Evolutionary conservation across 148 eudicot genomes (phyloP).

Genomic region (Silene latifolia): DNA sequence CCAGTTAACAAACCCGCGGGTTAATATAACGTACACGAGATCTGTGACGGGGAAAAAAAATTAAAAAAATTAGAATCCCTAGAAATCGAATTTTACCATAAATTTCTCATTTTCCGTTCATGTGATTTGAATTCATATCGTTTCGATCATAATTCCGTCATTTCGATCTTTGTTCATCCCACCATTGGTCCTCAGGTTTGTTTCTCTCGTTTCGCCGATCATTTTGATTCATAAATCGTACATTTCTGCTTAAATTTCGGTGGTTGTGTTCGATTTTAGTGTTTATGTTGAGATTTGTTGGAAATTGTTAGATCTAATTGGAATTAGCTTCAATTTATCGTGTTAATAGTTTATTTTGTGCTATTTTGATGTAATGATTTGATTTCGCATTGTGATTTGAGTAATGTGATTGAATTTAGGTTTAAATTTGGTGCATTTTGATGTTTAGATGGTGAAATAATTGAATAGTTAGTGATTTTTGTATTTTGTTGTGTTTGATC

Average conservation of each 20-base stretch:
- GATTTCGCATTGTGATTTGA: background rate
- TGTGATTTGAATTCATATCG: background rate
- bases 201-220: background rate
- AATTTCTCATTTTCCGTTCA: background rate
- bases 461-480: slow-evolving; percentile 8
- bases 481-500: slow-evolving; percentile 11
- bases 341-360: slow-evolving; percentile 17
- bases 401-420: background rate
- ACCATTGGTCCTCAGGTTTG: background rate
- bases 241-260: background rate
- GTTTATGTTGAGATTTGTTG: background rate
- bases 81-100: background rate
- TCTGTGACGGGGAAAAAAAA: background rate
- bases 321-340: slow-evolving; percentile 18
- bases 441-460: slow-evolving; percentile 1
- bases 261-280: background rate
- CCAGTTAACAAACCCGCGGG: too few relatives aligned
- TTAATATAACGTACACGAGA: background rate
- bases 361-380: background rate
- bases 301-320: background rate
- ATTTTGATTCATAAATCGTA: background rate
- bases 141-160: background rate
- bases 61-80: slow-evolving; percentile 1
- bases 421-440: too few relatives aligned
- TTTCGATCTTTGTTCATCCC: slow-evolving; percentile 4